phyloP scores from a whole-genome alignment of 2,329 filamentous ascomycete genomes.

The Mariannaea elegans region DNA sequence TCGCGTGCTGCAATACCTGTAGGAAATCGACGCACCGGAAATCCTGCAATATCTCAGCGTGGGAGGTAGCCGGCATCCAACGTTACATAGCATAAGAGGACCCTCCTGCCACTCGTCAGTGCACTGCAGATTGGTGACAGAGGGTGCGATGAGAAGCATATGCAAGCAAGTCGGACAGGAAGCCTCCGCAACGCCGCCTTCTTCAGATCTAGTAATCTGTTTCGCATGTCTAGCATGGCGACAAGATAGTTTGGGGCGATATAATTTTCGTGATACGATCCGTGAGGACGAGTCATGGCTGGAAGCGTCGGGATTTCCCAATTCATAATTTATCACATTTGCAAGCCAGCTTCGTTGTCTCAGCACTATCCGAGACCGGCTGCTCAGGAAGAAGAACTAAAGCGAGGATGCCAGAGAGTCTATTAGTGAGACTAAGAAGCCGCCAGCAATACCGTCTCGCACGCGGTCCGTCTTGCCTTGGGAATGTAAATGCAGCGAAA shows the following conservation, averaged over 20 bases:
- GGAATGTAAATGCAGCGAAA: slow-evolving; percentile 21
- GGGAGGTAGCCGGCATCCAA: not conserved
- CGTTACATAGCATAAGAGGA: not conserved
- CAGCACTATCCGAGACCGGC: slow-evolving; percentile 18
- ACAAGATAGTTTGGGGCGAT: too few relatives aligned
- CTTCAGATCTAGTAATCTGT: slow-evolving; percentile 9
- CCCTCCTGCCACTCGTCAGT: not conserved
- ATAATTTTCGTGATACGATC: slow-evolving; percentile 12
- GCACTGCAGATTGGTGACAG: not conserved
- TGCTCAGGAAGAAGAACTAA: slow-evolving; percentile 8
- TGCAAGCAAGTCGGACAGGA: slow-evolving; percentile 9
- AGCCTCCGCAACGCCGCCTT: slow-evolving; percentile 2
- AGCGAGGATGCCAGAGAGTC: slow-evolving; percentile 21
- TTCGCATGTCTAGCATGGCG: slow-evolving; percentile 13
- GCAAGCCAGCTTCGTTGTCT: not conserved
- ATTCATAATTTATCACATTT: slow-evolving; percentile 15
- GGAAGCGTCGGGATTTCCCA: slow-evolving; percentile 35
- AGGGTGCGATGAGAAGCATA: slow-evolving; percentile 31
- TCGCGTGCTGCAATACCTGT: too few relatives aligned
- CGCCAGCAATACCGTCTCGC: not conserved
- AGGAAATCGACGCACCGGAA: not conserved
- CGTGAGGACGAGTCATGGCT: slow-evolving; percentile 16
- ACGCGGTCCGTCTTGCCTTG: slow-evolving; percentile 14
- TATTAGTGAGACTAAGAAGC: slow-evolving; percentile 8
- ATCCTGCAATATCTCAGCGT: not conserved